Percentiles rank a stretch among this genome's conserved stretches.
phyloP scores from a whole-genome alignment of 2,329 filamentous ascomycete species.

The Parastagonospora avenae region DNA sequence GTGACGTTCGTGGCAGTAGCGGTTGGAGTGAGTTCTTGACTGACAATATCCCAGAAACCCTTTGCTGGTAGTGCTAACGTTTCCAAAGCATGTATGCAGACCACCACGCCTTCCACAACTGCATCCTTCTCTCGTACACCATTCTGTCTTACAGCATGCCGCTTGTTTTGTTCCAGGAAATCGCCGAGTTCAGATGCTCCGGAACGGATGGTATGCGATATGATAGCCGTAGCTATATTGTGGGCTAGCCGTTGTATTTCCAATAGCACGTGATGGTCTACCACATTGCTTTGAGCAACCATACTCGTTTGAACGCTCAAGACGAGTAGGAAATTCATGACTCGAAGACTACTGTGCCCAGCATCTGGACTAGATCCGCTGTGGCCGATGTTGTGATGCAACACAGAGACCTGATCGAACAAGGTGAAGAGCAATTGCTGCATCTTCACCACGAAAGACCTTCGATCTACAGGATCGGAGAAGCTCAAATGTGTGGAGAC shows the following conservation, averaged over 20 bases:
- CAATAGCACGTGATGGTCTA: slow-evolving; percentile 13
- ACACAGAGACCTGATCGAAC: slow-evolving; percentile 20
- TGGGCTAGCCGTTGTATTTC: slow-evolving; percentile 41
- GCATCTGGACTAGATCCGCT: neutral
- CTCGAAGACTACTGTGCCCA: slow-evolving; percentile 9
- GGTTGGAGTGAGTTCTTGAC: slow-evolving; percentile 35
- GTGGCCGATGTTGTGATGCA: slow-evolving; percentile 13
- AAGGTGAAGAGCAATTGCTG: slow-evolving; percentile 41
- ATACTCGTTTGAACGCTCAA: slow-evolving; percentile 34
- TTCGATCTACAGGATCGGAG: slow-evolving; percentile 60
- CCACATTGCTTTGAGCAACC: slow-evolving; percentile 35
- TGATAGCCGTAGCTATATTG: slow-evolving; percentile 42
- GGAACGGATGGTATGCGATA: slow-evolving; percentile 39
- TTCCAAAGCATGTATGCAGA: slow-evolving; percentile 52
- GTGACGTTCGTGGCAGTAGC: slow-evolving; percentile 31
- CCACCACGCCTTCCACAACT: slow-evolving; percentile 54
- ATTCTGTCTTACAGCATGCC: slow-evolving; percentile 49
- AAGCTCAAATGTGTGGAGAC: slow-evolving; percentile 57
- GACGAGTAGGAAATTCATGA: slow-evolving; percentile 38
- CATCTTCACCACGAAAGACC: slow-evolving; percentile 51
- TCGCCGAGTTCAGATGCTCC: slow-evolving; percentile 46
- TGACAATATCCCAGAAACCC: slow-evolving; percentile 53
- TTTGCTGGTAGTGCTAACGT: slow-evolving; percentile 31
- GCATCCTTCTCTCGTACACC: slow-evolving; percentile 55
- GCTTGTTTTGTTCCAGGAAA: slow-evolving; percentile 54